phyloP scores from a whole-genome alignment of 2,329 filamentous ascomycete species.

The Exophiala calicioides region DNA sequence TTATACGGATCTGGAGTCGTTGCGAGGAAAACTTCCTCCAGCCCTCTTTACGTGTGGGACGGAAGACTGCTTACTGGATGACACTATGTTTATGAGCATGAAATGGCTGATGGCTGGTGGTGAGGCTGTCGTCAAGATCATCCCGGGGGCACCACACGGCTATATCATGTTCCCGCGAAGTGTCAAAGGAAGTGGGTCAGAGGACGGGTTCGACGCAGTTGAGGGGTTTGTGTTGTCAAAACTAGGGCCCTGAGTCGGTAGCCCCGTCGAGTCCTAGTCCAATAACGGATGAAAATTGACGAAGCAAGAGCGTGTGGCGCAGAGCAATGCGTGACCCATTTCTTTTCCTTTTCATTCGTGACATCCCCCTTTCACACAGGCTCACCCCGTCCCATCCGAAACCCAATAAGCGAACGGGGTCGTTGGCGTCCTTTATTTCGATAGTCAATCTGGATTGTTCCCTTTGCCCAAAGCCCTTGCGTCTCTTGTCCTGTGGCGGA shows the following conservation, averaged over 20 bases:
- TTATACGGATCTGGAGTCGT: conserved; percentile 47
- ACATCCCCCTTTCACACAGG: no score
- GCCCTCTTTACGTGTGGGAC: conserved; percentile 59
- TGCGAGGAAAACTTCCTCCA: conserved; percentile 46
- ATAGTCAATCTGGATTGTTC: background rate
- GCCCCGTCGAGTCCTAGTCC: no score
- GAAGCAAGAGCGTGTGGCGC: no score
- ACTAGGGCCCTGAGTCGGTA: no score
- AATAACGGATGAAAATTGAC: background rate
- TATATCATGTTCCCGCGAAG: conserved; percentile 36
- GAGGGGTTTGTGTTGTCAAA: conserved; percentile 26
- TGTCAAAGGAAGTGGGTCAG: conserved; percentile 24
- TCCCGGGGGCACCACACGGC: conserved; percentile 56
- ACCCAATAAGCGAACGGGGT: no score
- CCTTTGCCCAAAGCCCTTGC: no score
- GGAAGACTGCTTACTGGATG: conserved; percentile 55
- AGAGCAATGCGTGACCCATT: no score
- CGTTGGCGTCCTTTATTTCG: no score
- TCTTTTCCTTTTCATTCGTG: no score
- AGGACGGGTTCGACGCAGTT: conserved; percentile 26
- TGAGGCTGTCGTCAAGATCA: conserved; percentile 55
- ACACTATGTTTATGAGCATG: conserved; percentile 54
- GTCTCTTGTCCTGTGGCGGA: background rate
- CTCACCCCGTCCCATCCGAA: no score
- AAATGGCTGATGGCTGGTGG: conserved; percentile 57